Evolutionary conservation across 768 basidiomycete genomes (phyloP).

Genomic region (Agaricus subrufescens): DNA sequence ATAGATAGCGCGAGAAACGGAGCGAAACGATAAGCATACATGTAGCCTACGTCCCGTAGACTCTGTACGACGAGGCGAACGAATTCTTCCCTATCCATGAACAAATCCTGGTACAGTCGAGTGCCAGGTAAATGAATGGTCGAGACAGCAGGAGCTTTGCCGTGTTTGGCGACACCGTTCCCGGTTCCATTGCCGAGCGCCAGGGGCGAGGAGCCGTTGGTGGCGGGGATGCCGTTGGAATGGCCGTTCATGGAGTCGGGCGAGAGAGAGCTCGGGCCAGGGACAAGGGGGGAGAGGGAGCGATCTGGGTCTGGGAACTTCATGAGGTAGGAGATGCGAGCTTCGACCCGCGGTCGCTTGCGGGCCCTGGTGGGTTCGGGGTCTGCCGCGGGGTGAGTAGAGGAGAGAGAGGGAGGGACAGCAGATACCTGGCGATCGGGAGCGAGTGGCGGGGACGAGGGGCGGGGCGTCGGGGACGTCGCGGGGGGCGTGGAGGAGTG

Average conservation of each 20-base stretch:
- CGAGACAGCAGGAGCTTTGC: slow-evolving; percentile 38
- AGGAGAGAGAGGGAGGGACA: slow-evolving; percentile 8
- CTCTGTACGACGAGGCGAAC: slow-evolving; percentile 86
- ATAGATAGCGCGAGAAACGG: slow-evolving; percentile 11
- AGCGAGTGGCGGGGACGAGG: slow-evolving; percentile 58
- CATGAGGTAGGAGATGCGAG: slow-evolving; percentile 34
- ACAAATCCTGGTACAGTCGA: slow-evolving; percentile 72
- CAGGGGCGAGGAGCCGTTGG: slow-evolving; percentile 27
- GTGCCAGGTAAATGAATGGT: slow-evolving; percentile 69
- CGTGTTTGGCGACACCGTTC: slow-evolving; percentile 50
- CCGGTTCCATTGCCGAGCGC: slow-evolving; percentile 39
- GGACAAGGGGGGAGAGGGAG: slow-evolving; percentile 39
- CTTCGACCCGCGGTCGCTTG: slow-evolving; percentile 68
- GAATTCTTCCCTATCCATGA: slow-evolving; percentile 85
- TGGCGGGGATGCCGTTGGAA: slow-evolving; percentile 22
- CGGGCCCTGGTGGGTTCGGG: slow-evolving; percentile 52
- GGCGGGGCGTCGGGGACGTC: slow-evolving; percentile 39
- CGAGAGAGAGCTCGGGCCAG: slow-evolving; percentile 46
- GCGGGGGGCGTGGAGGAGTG: slow-evolving; percentile 33
- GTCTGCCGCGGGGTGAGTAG: slow-evolving; percentile 30
- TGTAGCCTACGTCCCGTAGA: slow-evolving; percentile 81
- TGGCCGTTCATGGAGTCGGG: slow-evolving; percentile 31
- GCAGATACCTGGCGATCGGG: slow-evolving; percentile 30
- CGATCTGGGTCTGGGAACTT: slow-evolving; percentile 47
- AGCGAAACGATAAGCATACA: slow-evolving; percentile 27